These are phyloP conservation scores for Ustanciosporium gigantosporum DNA, from an alignment of 1,284 basidiomycete genomes.

Conservation along the genomic window DNA sequence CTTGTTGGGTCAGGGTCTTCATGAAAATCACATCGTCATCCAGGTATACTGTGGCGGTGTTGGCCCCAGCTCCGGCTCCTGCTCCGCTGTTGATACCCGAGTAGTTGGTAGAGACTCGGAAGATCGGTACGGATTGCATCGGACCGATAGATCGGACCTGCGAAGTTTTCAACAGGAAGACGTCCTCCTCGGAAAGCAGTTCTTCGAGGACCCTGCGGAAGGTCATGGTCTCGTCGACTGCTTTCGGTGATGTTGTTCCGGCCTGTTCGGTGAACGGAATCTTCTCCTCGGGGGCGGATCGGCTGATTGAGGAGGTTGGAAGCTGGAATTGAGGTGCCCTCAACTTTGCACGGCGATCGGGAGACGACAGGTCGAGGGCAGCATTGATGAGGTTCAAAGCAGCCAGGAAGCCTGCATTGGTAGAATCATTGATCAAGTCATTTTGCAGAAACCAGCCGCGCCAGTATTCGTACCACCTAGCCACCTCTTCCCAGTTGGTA, in stretches of 20 bases:
- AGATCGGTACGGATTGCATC: conserved; percentile 80
- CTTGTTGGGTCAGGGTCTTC: neutral
- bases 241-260: conserved; percentile 12
- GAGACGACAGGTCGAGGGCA: conserved; percentile 71
- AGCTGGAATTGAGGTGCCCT: conserved; percentile 70
- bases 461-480: conserved; percentile 86
- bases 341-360: conserved; percentile 36
- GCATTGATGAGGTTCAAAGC: conserved; percentile 90
- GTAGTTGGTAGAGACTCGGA: conserved; percentile 1
- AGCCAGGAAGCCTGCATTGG: conserved; percentile 74
- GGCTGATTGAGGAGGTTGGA: conserved; percentile 7
- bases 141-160: conserved; percentile 78
- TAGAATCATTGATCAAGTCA: conserved; percentile 60
- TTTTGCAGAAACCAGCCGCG: conserved; percentile 75
- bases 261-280: neutral
- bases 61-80: conserved; percentile 74
- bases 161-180: conserved; percentile 84
- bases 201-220: conserved; percentile 91
- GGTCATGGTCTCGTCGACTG: conserved; percentile 63
- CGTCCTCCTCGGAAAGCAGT: conserved; percentile 76
- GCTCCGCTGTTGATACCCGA: conserved; percentile 50
- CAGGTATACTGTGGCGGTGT: conserved; percentile 81
- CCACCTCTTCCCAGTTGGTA: conserved; percentile 85
- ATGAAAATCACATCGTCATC: conserved; percentile 70
- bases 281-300: too few relatives aligned